Percentiles rank a stretch among this genome's conserved stretches.
Conservation (phyloP, 805 yeast genomes). For the Candida methanosorbosa region DNA sequence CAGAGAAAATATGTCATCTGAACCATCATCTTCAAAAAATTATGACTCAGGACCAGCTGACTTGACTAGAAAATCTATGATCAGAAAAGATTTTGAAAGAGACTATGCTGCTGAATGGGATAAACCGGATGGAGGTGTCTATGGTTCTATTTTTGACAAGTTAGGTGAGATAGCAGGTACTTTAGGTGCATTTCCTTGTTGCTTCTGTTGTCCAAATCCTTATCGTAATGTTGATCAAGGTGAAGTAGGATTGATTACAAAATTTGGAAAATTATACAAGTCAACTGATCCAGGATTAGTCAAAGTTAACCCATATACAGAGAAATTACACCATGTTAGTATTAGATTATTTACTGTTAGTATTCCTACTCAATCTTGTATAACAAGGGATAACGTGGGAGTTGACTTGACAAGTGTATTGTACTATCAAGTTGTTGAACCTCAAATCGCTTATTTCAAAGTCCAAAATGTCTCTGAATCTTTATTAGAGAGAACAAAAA, state of each 20-base stretch:
- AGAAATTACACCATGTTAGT: slow-evolving; percentile 39
- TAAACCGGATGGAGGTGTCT: slow-evolving; percentile 24
- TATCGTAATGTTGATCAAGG: slow-evolving; percentile 57
- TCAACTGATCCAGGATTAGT: slow-evolving; percentile 63
- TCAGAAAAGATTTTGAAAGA: slow-evolving; percentile 14
- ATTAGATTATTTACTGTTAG: slow-evolving; percentile 53
- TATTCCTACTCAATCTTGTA: slow-evolving; percentile 58
- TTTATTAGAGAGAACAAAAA: slow-evolving; percentile 58
- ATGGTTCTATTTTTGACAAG: slow-evolving; percentile 27
- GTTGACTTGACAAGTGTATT: slow-evolving; percentile 57
- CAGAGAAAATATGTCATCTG: too few relatives aligned
- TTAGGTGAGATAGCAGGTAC: slow-evolving; percentile 43
- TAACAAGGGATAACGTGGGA: slow-evolving; percentile 63
- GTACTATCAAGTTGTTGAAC: slow-evolving; percentile 58
- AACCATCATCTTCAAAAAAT: neutral
- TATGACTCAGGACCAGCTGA: too few relatives aligned
- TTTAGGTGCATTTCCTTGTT: slow-evolving; percentile 47
- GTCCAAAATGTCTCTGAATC: slow-evolving; percentile 45
- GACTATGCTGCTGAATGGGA: slow-evolving; percentile 25
- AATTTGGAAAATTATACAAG: slow-evolving; percentile 56
- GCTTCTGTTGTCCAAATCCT: slow-evolving; percentile 48
- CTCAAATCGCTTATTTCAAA: slow-evolving; percentile 56
- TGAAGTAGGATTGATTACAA: slow-evolving; percentile 57
- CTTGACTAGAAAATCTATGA: slow-evolving; percentile 12
- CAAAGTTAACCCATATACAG: slow-evolving; percentile 58